These are phyloP conservation scores for Coriolopsis trogii DNA, from an alignment of 1,284 basidiomycete species.

Conservation along the genomic window DNA sequence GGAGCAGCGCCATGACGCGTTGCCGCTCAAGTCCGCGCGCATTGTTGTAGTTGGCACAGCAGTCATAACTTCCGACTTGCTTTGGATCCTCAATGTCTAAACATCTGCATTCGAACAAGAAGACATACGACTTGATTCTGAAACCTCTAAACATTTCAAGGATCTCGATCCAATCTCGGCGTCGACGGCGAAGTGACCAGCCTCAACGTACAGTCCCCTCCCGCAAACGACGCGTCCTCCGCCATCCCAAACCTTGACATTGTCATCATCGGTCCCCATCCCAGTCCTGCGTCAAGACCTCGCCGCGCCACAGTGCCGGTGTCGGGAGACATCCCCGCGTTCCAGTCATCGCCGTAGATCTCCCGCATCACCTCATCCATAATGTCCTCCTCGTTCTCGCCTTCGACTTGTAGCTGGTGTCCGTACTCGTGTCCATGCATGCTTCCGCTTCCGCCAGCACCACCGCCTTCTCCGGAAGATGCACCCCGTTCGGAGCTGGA, in stretches of 20 bases:
- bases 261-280: slow-evolving; percentile 18
- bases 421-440: background rate
- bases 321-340: slow-evolving; percentile 17
- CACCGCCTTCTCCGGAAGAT: too few relatives aligned
- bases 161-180: slow-evolving; percentile 8
- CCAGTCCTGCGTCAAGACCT: slow-evolving; percentile 15
- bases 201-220: slow-evolving; percentile 27
- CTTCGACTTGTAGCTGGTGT: slow-evolving; percentile 4
- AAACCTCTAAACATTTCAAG: background rate
- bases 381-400: slow-evolving; percentile 29
- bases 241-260: slow-evolving; percentile 10
- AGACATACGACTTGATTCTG: too few relatives aligned
- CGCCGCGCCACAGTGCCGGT: background rate
- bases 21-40: background rate
- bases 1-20: too few relatives aligned
- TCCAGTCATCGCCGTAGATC: slow-evolving; percentile 33
- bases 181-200: slow-evolving; percentile 27
- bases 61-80: too few relatives aligned
- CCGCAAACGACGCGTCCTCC: slow-evolving; percentile 27
- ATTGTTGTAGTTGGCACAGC: background rate
- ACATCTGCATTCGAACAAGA: too few relatives aligned
- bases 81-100: too few relatives aligned
- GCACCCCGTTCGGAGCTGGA: too few relatives aligned
- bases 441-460: background rate
- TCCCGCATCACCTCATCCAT: slow-evolving; percentile 35